These are phyloP conservation scores for Filobasidium uniguttulatum DNA, from an alignment of 1,284 basidiomycete species.

Conservation along the genomic window DNA sequence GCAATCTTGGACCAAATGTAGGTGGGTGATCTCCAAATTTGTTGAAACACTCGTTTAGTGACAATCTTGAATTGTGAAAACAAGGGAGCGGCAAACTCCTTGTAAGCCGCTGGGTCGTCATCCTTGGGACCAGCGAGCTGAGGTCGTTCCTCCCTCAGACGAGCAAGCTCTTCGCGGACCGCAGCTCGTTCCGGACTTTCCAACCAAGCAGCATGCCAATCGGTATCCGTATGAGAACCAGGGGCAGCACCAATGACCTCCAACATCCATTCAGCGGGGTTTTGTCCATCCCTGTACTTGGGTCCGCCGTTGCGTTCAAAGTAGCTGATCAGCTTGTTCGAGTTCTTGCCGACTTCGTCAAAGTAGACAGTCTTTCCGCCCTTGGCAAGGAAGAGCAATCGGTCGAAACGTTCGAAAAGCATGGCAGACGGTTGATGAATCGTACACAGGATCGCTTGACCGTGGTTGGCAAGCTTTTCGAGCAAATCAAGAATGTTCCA, in stretches of 20 bases:
- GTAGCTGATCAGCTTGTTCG: conserved; percentile 41
- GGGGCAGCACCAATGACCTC: conserved; percentile 59
- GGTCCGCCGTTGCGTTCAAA: conserved; percentile 41
- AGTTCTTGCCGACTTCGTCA: conserved; percentile 42
- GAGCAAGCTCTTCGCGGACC: conserved; percentile 38
- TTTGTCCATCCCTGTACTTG: conserved; percentile 29
- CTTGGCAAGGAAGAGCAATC: conserved; percentile 39
- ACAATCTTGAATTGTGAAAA: conserved; percentile 44
- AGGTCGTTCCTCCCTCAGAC: conserved; percentile 32
- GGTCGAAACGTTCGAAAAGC: conserved; percentile 50
- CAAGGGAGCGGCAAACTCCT: conserved; percentile 47
- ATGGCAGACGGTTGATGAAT: conserved; percentile 53
- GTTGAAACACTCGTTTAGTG: conserved; percentile 44
- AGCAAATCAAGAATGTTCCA: conserved; percentile 73
- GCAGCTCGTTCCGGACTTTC: conserved; percentile 35
- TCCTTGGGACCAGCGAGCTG: conserved; percentile 19
- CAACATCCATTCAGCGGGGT: conserved; percentile 40
- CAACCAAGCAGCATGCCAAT: conserved; percentile 64
- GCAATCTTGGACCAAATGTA: conserved; percentile 63
- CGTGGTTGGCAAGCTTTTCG: conserved; percentile 66
- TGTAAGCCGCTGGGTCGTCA: conserved; percentile 22
- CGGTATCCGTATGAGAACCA: conserved; percentile 43
- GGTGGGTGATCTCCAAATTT: conserved; percentile 51
- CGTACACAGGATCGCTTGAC: conserved; percentile 40
- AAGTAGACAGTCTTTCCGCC: conserved; percentile 46